A percentile compares a stretch with the other conserved stretches of the same genome.
phyloP scores from a whole-genome alignment of 2,329 filamentous ascomycete genomes.

The Trichoderma harzianum region DNA sequence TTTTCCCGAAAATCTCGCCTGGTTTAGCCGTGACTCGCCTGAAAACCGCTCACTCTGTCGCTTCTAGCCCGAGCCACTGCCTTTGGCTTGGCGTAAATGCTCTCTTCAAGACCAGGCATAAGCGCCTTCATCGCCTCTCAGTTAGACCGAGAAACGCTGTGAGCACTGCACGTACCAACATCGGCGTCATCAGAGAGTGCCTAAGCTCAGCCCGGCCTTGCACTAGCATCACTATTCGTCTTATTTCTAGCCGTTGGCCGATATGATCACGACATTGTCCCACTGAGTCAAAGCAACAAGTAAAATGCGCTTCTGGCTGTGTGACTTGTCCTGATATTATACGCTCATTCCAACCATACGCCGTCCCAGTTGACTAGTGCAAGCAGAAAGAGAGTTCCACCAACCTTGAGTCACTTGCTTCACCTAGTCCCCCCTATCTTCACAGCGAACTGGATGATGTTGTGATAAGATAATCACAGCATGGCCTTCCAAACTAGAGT shows the following conservation, averaged over 20 bases:
- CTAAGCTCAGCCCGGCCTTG: background rate
- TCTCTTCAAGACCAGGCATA: background rate
- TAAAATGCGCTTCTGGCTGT: background rate
- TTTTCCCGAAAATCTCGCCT: background rate
- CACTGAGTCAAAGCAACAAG: background rate
- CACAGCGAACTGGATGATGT: slow-evolving; percentile 15
- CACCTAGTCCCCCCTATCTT: too few relatives aligned
- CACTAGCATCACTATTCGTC: background rate
- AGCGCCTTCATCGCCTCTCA: background rate
- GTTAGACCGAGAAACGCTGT: background rate
- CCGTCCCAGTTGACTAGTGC: background rate
- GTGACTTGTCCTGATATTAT: background rate
- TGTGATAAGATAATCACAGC: slow-evolving; percentile 25
- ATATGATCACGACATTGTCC: background rate
- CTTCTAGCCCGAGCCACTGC: background rate
- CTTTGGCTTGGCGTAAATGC: background rate
- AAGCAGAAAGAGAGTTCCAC: background rate
- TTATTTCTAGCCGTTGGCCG: background rate
- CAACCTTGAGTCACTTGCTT: background rate
- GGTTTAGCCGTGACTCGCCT: background rate
- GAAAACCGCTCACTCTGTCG: background rate
- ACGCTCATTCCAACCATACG: background rate
- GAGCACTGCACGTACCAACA: slow-evolving; percentile 7
- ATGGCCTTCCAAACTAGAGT: slow-evolving; percentile 54
- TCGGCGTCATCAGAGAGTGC: background rate